Percentiles rank a stretch among this genome's conserved stretches.
These are phyloP conservation scores for Stentor roeselii DNA, from an alignment of 73 alveolate genomes.

Conservation along the genomic window DNA sequence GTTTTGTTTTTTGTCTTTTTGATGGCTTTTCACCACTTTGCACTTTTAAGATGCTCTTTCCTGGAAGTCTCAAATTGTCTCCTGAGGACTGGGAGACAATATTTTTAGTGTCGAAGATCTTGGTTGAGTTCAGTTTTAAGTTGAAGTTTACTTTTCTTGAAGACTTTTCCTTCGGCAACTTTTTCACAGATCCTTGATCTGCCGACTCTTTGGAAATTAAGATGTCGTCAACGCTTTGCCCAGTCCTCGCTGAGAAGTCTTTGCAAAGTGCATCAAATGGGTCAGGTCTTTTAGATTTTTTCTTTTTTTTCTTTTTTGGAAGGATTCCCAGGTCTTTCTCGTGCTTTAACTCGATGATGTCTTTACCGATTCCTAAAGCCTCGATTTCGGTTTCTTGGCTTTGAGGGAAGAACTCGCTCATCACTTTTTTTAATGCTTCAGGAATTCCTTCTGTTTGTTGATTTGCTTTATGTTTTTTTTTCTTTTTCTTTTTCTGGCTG, in stretches of 20 bases:
- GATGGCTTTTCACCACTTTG: no score
- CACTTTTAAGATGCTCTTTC: no score
- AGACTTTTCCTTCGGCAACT: background rate
- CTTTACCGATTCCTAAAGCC: background rate
- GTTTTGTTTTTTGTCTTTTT: no score
- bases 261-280: background rate
- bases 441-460: background rate
- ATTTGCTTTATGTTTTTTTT: background rate
- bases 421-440: background rate
- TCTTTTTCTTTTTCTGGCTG: background rate
- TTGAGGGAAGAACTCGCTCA: background rate
- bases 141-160: background rate
- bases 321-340: background rate
- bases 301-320: background rate
- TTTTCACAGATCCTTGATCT: background rate
- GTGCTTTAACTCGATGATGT: background rate
- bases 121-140: background rate
- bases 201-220: background rate
- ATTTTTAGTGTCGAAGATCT: background rate
- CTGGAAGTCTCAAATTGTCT: no score
- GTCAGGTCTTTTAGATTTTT: background rate
- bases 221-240: background rate
- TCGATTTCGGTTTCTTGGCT: no score
- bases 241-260: background rate
- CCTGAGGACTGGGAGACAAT: no score